Conservation (phyloP, 2,329 filamentous ascomycete genomes). For the Kalaharituber pfeilii region DNA sequence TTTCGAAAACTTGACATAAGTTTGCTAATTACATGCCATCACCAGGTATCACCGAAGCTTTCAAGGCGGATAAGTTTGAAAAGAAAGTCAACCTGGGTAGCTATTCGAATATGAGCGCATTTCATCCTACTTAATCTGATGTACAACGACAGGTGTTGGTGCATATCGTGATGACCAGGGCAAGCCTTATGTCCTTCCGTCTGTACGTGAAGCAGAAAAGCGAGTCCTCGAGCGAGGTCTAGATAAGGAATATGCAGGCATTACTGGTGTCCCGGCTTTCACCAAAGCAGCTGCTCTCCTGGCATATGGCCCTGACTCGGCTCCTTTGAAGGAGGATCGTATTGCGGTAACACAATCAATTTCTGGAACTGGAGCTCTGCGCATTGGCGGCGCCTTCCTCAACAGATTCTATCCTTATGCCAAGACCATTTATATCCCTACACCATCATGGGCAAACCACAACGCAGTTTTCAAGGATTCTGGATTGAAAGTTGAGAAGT, state of each 20-base stretch:
- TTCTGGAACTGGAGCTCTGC: constrained; percentile 88
- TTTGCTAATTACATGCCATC: no score
- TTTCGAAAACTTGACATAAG: not conserved
- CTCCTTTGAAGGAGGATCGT: constrained; percentile 54
- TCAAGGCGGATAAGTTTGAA: constrained; percentile 85
- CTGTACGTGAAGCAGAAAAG: constrained; percentile 66
- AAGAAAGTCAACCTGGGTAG: constrained; percentile 96
- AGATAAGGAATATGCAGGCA: constrained; percentile 82
- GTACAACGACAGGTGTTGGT: constrained; percentile 70
- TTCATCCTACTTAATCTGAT: no score
- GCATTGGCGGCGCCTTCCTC: constrained; percentile 88
- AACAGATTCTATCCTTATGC: constrained; percentile 74
- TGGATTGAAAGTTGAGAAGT: constrained; percentile 78
- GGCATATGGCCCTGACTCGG: constrained; percentile 69
- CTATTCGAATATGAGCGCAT: no score
- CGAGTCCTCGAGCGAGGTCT: constrained; percentile 50
- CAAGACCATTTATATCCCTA: constrained; percentile 83
- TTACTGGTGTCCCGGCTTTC: constrained; percentile 89
- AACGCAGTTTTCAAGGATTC: constrained; percentile 89
- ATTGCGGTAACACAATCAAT: constrained; percentile 93
- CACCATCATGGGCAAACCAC: constrained; percentile 96
- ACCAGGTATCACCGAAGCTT: constrained; percentile 81
- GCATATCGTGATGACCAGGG: constrained; percentile 97
- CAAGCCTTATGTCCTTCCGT: constrained; percentile 94
- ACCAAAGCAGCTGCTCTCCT: constrained; percentile 79